Conservation (phyloP, 495 filamentous ascomycete genomes). For the Penicillium silybi region DNA sequence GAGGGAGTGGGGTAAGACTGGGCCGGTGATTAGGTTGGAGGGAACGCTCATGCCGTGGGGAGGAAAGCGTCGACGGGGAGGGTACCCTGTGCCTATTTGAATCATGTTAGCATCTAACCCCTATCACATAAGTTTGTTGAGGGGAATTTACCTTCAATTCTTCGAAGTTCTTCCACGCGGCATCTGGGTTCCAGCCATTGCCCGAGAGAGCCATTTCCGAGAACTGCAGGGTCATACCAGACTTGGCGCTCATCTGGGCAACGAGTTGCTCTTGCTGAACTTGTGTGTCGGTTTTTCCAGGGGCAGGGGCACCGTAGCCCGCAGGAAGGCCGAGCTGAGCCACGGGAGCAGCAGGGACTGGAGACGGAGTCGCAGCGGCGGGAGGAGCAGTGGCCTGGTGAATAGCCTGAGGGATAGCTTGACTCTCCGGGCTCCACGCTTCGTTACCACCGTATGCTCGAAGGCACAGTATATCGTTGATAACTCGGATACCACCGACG, state of each 20-base stretch:
- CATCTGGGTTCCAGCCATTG: conserved; percentile 69
- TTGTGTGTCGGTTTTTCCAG: conserved; percentile 40
- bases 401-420: conserved; percentile 21
- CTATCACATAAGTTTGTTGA: background rate
- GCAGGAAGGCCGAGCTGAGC: conserved; percentile 27
- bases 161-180: conserved; percentile 63
- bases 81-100: conserved; percentile 33
- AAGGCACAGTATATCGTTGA: conserved; percentile 74
- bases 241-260: conserved; percentile 60
- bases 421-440: conserved; percentile 52
- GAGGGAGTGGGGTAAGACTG: background rate
- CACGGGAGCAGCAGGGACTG: conserved; percentile 5
- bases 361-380: conserved; percentile 4
- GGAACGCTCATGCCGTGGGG: conserved; percentile 13
- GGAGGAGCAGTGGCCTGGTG: conserved; percentile 11
- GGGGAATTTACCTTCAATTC: conserved; percentile 40
- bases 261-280: conserved; percentile 60
- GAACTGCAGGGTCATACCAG: conserved; percentile 68
- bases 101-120: conserved; percentile 11
- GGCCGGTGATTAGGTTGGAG: background rate
- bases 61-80: conserved; percentile 40
- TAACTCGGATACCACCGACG: conserved; percentile 62
- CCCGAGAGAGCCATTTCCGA: conserved; percentile 67
- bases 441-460: conserved; percentile 60
- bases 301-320: conserved; percentile 40